Percentiles rank a stretch among this genome's conserved stretches.
phyloP scores from a whole-genome alignment of 2,329 filamentous ascomycete genomes.

The Fusarium denticulatum region DNA sequence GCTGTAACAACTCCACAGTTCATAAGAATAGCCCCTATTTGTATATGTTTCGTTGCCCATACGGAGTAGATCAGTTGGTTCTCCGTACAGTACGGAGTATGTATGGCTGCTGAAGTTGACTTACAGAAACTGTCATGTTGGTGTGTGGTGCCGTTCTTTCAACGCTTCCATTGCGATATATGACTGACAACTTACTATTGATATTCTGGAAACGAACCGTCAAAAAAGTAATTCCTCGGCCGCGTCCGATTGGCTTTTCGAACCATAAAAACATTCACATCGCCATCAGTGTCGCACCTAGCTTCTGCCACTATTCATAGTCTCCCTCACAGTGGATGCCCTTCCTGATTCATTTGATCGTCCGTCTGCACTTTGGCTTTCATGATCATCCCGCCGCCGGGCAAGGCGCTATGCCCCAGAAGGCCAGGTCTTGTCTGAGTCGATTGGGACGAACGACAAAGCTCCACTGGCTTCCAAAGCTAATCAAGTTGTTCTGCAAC shows the following conservation, averaged over 20 bases:
- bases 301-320: background rate
- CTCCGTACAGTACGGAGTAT: conserved; percentile 2
- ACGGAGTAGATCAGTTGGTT: conserved; percentile 28
- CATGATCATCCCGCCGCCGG: conserved; percentile 21
- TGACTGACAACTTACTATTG: background rate
- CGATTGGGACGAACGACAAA: conserved; percentile 23
- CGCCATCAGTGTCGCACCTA: background rate
- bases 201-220: background rate
- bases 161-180: background rate
- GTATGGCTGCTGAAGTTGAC: background rate
- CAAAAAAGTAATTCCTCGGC: conserved; percentile 6
- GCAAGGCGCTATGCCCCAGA: conserved; percentile 37
- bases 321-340: background rate
- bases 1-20: conserved; percentile 32
- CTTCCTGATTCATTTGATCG: conserved; percentile 7
- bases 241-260: background rate
- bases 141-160: background rate
- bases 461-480: conserved; percentile 36
- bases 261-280: background rate
- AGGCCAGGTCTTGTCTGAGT: conserved; percentile 27
- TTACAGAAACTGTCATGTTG: background rate
- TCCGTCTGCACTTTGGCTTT: conserved; percentile 4
- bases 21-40: conserved; percentile 23
- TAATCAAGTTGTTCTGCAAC: conserved; percentile 39
- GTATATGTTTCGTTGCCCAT: background rate